phyloP scores from a whole-genome alignment of 805 yeast species.

The Ogataea populi-albae region DNA sequence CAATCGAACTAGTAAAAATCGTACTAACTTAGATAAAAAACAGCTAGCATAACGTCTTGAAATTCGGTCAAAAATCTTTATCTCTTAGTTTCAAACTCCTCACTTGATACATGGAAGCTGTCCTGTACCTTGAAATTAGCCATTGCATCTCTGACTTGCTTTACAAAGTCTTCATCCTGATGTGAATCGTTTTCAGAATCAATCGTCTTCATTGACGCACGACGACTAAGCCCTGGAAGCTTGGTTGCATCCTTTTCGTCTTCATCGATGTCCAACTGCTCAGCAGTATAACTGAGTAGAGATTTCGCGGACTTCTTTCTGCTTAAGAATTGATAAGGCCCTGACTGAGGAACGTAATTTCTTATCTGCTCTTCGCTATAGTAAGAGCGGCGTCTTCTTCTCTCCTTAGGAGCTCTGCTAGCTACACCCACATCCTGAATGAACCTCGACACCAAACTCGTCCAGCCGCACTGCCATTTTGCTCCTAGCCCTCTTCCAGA shows the following conservation, averaged over 20 bases:
- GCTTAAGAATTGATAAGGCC: conserved; percentile 38
- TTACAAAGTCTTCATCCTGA: conserved; percentile 33
- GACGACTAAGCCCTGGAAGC: conserved; percentile 34
- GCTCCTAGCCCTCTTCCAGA: conserved; percentile 94
- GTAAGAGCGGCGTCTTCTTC: conserved; percentile 27
- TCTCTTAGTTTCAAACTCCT: conserved; percentile 54
- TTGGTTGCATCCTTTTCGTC: conserved; percentile 45
- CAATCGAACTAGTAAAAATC: too few species aligned
- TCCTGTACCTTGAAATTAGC: conserved; percentile 31
- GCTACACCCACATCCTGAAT: conserved; percentile 85
- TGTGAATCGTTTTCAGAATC: conserved; percentile 19
- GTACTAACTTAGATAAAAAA: too few species aligned
- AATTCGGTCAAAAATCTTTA: conserved; percentile 1
- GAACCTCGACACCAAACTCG: conserved; percentile 87
- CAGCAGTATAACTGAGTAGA: conserved; percentile 62
- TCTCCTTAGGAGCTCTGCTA: conserved; percentile 47
- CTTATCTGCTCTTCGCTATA: conserved; percentile 36
- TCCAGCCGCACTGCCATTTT: conserved; percentile 96
- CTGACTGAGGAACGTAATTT: conserved; percentile 42
- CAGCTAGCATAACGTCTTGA: too few species aligned
- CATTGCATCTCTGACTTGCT: conserved; percentile 43
- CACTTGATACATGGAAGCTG: conserved; percentile 48
- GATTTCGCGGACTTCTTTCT: conserved; percentile 78
- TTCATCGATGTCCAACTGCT: conserved; percentile 62
- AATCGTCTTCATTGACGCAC: conserved; percentile 27